Evolutionary conservation across 208 protist species (phyloP), one percentile per base, ranked within the genome.

Genomic region (Crithidia sp.): DNA sequence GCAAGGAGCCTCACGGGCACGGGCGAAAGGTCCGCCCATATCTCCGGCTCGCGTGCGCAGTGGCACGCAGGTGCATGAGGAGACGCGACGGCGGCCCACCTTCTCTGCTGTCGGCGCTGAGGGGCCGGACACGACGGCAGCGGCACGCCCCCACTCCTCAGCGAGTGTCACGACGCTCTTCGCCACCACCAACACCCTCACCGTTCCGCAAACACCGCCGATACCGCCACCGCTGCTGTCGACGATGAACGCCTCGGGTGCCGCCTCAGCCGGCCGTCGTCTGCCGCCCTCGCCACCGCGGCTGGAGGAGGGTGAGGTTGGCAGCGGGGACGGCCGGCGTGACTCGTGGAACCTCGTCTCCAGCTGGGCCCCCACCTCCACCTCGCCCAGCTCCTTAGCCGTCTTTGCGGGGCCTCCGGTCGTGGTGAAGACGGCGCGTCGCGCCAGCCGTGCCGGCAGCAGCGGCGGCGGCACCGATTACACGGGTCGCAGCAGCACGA

Each of bases 301-400:
- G 14, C 19, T 73, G 10, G 65, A 61, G 12, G n/a, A 49, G 50
- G 45, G 50, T 14, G 7, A 12, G 50, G 4, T 45, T 17, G 16
- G 52, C 28, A 19, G 17, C 9, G 2, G 2, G 7, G 64, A 54
- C 10, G 53, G 40, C 3, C 57, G 60, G 9, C 66, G 52, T 17
- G 65, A 43, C 13, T 63, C 28, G 44, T 68, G 73, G 58, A 68
- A 44, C 47, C 50, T 73, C 52, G 39, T 7, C 14, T 60, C 64
- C 4, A 73, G 17, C 53, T 73, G 28, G 66, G 41, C 49, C 8
- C 66, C 52, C 6, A 47, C 41, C 17, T 43, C 14, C 4, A 56
- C 66, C 52, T 62, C 59, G 14, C 59, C 50, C 9, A 57, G 50
- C 36, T 53, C 64, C 17, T 28, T 59, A 12, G 56, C 47, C 10